phyloP scores from a whole-genome alignment of 2,329 filamentous ascomycete genomes.

The Aspergillus felis region DNA sequence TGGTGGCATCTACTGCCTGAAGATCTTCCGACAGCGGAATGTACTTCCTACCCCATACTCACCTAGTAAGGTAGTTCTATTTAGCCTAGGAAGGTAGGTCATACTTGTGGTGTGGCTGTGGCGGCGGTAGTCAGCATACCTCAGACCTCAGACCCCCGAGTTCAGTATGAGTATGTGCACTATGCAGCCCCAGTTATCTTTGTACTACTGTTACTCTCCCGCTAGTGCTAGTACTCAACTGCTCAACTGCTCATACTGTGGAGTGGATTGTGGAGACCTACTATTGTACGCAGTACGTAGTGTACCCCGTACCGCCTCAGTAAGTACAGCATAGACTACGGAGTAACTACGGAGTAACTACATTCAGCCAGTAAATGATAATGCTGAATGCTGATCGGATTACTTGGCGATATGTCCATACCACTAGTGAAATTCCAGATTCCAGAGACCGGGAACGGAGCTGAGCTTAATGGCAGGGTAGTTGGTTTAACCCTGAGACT shows the following conservation, averaged over 20 bases:
- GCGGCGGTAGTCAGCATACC: neutral
- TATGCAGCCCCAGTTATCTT: too few relatives aligned
- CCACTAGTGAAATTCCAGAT: constrained; percentile 1
- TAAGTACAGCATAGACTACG: too few relatives aligned
- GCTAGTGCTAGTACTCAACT: too few relatives aligned
- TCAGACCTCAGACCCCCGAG: neutral
- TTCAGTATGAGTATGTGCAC: too few relatives aligned
- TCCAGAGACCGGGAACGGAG: constrained; percentile 15
- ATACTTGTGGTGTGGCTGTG: neutral
- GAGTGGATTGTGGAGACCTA: too few relatives aligned
- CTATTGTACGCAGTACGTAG: too few relatives aligned
- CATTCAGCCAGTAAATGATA: too few relatives aligned
- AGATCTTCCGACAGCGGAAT: neutral
- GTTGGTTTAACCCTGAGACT: neutral
- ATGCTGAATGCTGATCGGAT: neutral
- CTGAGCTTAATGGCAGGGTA: constrained; percentile 4
- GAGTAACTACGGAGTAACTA: too few relatives aligned
- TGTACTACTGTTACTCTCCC: too few relatives aligned
- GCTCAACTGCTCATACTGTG: too few relatives aligned
- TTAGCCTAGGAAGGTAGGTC: neutral
- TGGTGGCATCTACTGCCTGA: constrained; percentile 4
- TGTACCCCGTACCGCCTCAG: too few relatives aligned
- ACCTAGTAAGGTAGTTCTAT: neutral
- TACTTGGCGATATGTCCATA: neutral
- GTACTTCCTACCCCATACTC: neutral